phyloP scores from a whole-genome alignment of 495 filamentous ascomycete genomes.

The Achaetomiella virescens region DNA sequence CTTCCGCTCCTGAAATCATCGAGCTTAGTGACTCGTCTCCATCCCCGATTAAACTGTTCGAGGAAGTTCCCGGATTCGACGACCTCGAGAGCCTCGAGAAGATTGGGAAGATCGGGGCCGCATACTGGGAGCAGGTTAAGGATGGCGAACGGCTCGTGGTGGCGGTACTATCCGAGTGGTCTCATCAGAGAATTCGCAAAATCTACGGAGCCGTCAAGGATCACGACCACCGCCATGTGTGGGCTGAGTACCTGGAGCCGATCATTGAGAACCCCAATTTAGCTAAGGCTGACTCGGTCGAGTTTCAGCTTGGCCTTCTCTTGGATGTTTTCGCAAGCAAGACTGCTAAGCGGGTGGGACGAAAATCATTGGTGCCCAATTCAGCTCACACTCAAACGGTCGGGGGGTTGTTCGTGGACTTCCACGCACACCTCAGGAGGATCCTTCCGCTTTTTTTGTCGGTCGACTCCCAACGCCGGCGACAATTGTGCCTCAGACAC shows the following conservation, averaged over 20 bases:
- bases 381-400: conserved; percentile 7
- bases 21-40: conserved; percentile 13
- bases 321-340: conserved; percentile 22
- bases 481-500: conserved; percentile 3
- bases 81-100: conserved; percentile 7
- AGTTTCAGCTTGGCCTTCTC: conserved; percentile 13
- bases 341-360: background rate
- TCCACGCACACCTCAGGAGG: conserved; percentile 14
- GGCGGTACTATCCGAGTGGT: conserved; percentile 17
- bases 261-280: background rate
- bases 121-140: conserved; percentile 16
- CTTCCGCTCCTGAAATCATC: conserved; percentile 3
- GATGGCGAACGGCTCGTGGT: conserved; percentile 25
- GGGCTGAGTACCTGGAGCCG: conserved; percentile 20
- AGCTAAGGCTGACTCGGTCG: background rate
- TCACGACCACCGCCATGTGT: conserved; percentile 9
- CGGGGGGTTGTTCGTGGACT: conserved; percentile 8
- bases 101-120: conserved; percentile 17
- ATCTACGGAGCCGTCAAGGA: conserved; percentile 8
- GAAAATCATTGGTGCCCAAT: background rate
- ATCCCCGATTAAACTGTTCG: background rate
- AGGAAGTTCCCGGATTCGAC: conserved; percentile 8
- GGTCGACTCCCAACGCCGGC: background rate
- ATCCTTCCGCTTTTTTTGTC: conserved; percentile 12
- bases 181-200: background rate